Percentiles rank a stretch among this genome's conserved stretches.
Evolutionary conservation across 257 asterid genomes (phyloP).

Genomic region (Sherardia arvensis): DNA sequence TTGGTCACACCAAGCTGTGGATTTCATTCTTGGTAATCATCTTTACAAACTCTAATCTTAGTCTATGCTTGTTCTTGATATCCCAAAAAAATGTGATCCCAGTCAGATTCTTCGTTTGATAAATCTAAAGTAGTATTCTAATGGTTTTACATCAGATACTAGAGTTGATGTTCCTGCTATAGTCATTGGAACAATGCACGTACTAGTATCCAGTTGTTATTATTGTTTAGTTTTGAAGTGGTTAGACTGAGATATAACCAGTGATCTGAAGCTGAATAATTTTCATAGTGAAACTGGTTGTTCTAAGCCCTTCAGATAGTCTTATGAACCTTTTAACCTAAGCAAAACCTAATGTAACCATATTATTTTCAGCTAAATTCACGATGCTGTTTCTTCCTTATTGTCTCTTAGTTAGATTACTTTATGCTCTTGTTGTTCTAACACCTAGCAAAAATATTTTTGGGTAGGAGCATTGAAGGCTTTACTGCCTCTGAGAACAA

Average conservation of each 20-base stretch:
- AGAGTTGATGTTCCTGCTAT: not conserved
- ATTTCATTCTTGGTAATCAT: constrained; percentile 67
- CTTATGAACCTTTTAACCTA: not conserved
- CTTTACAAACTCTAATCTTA: not conserved
- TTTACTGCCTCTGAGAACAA: constrained; percentile 30
- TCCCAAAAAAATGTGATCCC: not conserved
- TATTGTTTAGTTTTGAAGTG: not conserved
- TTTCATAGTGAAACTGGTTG: not conserved
- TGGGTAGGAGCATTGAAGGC: constrained; percentile 53
- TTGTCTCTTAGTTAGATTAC: not conserved
- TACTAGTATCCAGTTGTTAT: not conserved
- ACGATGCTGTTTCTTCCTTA: constrained; percentile 6
- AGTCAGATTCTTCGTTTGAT: not conserved
- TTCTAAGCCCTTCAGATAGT: not conserved
- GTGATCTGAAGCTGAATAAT: not conserved
- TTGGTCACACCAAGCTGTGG: constrained; percentile 90
- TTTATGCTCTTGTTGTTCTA: constrained; percentile 7
- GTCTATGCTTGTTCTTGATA: not conserved
- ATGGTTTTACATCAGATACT: not conserved
- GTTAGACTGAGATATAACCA: not conserved
- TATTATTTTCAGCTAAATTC: not conserved
- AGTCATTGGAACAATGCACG: not conserved
- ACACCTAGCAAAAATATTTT: constrained; percentile 9
- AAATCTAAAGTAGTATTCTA: not conserved
- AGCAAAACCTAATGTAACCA: not conserved